Percentiles rank a stretch among this genome's conserved stretches.
Evolutionary conservation across 2,329 filamentous ascomycete genomes (phyloP).

Genomic region (Pseudogymnoascus sp.): DNA sequence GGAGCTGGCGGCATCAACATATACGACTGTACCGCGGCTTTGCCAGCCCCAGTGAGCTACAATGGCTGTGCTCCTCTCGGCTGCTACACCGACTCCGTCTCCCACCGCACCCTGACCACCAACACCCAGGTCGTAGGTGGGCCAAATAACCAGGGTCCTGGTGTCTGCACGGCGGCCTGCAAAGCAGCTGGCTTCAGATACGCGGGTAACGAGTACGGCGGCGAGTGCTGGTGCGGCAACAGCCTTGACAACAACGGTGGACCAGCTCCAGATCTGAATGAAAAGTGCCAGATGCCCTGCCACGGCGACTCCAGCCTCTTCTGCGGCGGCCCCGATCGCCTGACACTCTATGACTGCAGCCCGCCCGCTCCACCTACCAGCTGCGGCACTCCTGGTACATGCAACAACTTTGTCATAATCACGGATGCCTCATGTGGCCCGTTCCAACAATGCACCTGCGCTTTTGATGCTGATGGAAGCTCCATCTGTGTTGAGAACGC

Average conservation of each 20-base stretch:
- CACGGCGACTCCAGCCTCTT: conserved; percentile 11
- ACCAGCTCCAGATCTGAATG: conserved; percentile 30
- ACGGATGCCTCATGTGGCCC: background rate
- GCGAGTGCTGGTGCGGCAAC: conserved; percentile 31
- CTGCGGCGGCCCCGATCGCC: conserved; percentile 14
- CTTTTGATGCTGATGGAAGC: background rate
- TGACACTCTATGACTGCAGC: background rate
- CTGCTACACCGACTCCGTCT: conserved; percentile 8
- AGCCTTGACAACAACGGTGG: background rate
- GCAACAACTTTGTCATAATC: background rate
- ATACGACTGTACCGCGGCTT: conserved; percentile 1
- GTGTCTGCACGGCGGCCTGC: background rate
- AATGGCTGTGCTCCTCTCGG: conserved; percentile 6
- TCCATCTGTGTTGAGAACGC: background rate
- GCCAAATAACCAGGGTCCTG: background rate
- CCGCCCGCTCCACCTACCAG: background rate
- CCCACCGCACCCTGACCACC: conserved; percentile 4
- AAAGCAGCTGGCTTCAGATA: conserved; percentile 26
- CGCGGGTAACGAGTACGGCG: conserved; percentile 39
- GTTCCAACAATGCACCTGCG: background rate
- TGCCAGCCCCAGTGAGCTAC: background rate
- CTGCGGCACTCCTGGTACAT: background rate
- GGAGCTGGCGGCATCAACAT: conserved; percentile 11
- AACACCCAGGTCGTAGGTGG: background rate
- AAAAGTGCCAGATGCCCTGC: conserved; percentile 18